A percentile compares a stretch with the other conserved stretches of the same genome.
These are phyloP conservation scores for Yarrowia sp. DNA, from an alignment of 805 yeast genomes.

Conservation along the genomic window DNA sequence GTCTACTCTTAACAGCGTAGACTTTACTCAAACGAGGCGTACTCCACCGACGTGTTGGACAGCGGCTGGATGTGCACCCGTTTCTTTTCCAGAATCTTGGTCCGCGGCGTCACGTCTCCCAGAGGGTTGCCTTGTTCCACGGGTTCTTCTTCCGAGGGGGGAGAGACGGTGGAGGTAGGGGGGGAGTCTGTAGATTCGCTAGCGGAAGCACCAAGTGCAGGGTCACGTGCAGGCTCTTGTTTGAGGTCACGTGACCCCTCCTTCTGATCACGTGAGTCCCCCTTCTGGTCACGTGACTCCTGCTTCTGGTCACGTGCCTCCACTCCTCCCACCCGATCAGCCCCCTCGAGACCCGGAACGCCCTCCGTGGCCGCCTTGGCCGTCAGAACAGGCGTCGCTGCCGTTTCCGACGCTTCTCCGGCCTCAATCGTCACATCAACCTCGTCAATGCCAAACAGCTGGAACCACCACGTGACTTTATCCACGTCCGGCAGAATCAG, in stretches of 20 bases:
- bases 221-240: too few species aligned
- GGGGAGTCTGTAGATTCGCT: not conserved
- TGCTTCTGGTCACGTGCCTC: not conserved
- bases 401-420: not conserved
- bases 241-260: too few species aligned
- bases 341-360: not conserved
- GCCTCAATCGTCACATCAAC: not conserved
- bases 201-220: too few species aligned
- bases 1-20: not conserved
- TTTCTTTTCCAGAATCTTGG: slow-evolving; percentile 12
- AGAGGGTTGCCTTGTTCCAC: slow-evolving; percentile 19
- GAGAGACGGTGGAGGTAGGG: slow-evolving; percentile 8
- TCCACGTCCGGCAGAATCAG: slow-evolving; percentile 66
- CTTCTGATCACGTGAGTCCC: too few species aligned
- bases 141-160: slow-evolving; percentile 16
- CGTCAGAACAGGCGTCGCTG: slow-evolving; percentile 7
- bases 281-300: not conserved
- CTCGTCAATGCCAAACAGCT: slow-evolving; percentile 64
- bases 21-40: slow-evolving; percentile 27
- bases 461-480: slow-evolving; percentile 87
- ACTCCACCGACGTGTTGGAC: slow-evolving; percentile 38
- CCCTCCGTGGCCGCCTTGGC: slow-evolving; percentile 16
- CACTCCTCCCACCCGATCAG: not conserved
- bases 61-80: slow-evolving; percentile 29
- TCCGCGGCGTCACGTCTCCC: slow-evolving; percentile 31